Base-by-base conservation (phyloP, 441 rosid genomes). In the Croton setiger region DNA sequence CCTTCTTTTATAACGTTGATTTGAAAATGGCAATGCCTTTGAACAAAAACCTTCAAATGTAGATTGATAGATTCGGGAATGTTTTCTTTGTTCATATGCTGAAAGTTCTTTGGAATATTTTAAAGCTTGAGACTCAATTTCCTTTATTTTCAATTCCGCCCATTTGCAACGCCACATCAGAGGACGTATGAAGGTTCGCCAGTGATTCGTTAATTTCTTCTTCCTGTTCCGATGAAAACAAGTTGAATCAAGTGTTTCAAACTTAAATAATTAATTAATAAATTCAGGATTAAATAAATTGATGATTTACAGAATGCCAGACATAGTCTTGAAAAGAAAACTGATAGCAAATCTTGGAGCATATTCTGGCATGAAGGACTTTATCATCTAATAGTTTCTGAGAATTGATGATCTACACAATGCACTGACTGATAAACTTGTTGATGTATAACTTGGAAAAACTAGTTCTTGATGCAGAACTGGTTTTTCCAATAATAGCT, bases 81-180 rank as follows among this genome's bases (percentile, higher is more conserved):
- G 82, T 66, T 83, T 90, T 60, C 74, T 84, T 69, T 80, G 84
- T 37, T 88, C 89, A 64, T 59, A 74, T 31, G 79, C 60, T 57
- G 81, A 81, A 67, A 95, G 79, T 76, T 85, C 89, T 74, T 81
- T 81, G 14, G 82, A 64, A 77, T 87, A 92, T 81, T 79, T 88
- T 67, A 76, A 63, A 64, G 89, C 85, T 47, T 84, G 93, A 67
- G 86, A 83, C 67, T 86, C 88, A 21, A 90, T 78, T 76, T 90
- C 88, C 72, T 81, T 88, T 48, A 92, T 87, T 79, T 82, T 86
- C 74, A 88, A 75, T 77, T 94, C 97, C 18, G 86, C 67, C 98
- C 97, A 92, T 79, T 90, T 89, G 87, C 95, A 89, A 53, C 92
- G 90, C 98, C 97, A 92, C 96, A 84, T 89, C 60, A 95, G 79